Evolutionary conservation across 352 stramenopile genomes (phyloP).

Genomic region (Phytophthora sp.): DNA sequence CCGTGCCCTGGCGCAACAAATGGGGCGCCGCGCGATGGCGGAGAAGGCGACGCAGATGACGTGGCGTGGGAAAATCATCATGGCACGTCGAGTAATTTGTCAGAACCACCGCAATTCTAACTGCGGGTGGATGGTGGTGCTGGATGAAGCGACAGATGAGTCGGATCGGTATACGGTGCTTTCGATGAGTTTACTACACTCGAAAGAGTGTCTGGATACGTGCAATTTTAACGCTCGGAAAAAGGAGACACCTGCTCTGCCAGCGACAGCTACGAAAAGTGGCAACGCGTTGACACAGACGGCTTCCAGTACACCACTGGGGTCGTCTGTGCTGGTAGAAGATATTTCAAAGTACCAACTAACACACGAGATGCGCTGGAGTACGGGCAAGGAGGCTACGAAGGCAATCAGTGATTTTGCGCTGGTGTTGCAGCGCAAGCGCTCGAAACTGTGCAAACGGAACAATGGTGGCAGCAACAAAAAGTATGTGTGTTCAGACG

Average conservation of each 20-base stretch:
- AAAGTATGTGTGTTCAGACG: slow-evolving; percentile 85
- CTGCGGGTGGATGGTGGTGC: slow-evolving; percentile 65
- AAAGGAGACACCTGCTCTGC: slow-evolving; percentile 33
- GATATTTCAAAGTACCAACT: slow-evolving; percentile 73
- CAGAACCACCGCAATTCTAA: slow-evolving; percentile 82
- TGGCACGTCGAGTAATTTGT: slow-evolving; percentile 62
- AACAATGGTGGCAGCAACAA: slow-evolving; percentile 87
- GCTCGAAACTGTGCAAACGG: slow-evolving; percentile 79
- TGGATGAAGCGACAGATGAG: slow-evolving; percentile 51
- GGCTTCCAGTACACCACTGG: background rate
- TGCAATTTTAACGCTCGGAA: slow-evolving; percentile 75
- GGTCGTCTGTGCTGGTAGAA: slow-evolving; percentile 55
- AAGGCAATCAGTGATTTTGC: slow-evolving; percentile 81
- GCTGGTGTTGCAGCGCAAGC: slow-evolving; percentile 81
- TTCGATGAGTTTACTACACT: slow-evolving; percentile 64
- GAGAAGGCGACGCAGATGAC: slow-evolving; percentile 58
- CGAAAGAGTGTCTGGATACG: slow-evolving; percentile 79
- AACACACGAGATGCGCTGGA: slow-evolving; percentile 84
- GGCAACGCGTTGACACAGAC: background rate
- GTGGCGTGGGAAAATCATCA: slow-evolving; percentile 49
- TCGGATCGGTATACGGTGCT: slow-evolving; percentile 61
- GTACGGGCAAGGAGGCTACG: slow-evolving; percentile 76
- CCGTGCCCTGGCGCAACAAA: slow-evolving; percentile 56
- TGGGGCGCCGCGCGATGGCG: slow-evolving; percentile 60
- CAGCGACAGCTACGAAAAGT: slow-evolving; percentile 1